Conservation (phyloP, 495 filamentous ascomycete genomes). For the Penicillium alfredii region DNA sequence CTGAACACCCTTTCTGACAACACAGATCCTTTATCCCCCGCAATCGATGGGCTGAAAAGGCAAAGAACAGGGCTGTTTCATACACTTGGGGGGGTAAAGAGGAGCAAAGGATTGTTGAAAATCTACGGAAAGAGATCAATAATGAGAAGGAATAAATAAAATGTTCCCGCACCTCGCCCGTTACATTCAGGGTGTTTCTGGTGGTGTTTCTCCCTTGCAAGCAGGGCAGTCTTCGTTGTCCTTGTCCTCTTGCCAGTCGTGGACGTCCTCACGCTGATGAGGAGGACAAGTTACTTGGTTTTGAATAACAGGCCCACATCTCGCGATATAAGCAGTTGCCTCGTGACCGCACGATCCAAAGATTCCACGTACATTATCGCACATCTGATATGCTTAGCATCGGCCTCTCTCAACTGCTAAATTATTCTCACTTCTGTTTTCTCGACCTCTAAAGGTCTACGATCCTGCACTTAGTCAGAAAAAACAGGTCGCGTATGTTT, state of each 20-base stretch:
- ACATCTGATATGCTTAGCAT: no score
- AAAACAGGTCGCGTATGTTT: no score
- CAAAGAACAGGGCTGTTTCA: constrained; percentile 12
- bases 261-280: constrained; percentile 15
- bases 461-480: no score
- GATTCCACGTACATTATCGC: constrained; percentile 17
- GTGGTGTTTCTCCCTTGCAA: constrained; percentile 17
- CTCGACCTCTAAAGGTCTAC: no score
- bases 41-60: constrained; percentile 13
- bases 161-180: no score
- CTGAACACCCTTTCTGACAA: not conserved
- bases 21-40: constrained; percentile 16
- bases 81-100: constrained; percentile 16
- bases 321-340: constrained; percentile 18
- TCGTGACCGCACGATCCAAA: constrained; percentile 18
- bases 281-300: constrained; percentile 15
- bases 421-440: no score
- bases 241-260: constrained; percentile 22
- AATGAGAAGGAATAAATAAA: not conserved
- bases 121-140: constrained; percentile 1
- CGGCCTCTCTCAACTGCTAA: no score
- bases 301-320: constrained; percentile 15
- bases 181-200: constrained; percentile 15
- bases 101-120: constrained; percentile 12
- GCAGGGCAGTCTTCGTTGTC: constrained; percentile 15